Evolutionary conservation across 306 rosid genomes (phyloP).

Genomic region (Cucumis melo): DNA sequence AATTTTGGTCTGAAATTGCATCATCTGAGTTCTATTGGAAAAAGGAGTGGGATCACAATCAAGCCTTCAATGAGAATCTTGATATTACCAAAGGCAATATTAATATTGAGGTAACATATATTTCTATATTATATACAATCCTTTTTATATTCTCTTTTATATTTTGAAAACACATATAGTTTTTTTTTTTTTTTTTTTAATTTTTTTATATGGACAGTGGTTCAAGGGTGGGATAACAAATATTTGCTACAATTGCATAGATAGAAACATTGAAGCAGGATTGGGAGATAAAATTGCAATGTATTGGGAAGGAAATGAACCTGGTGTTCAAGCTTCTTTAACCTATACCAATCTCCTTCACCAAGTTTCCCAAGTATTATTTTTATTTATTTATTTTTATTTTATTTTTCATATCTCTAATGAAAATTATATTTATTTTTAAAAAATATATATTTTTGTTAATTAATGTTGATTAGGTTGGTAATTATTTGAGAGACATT

Average conservation of each 20-base stretch:
- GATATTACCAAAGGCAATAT: constrained; percentile 62
- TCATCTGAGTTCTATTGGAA: constrained; percentile 52
- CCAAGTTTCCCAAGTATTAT: constrained; percentile 62
- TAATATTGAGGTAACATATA: constrained; percentile 43
- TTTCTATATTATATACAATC: no score
- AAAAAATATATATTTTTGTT: no score
- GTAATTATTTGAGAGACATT: constrained; percentile 57
- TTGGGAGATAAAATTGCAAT: constrained; percentile 60
- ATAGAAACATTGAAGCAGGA: constrained; percentile 68
- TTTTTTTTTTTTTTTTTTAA: no score
- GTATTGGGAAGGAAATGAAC: constrained; percentile 85
- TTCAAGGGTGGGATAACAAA: constrained; percentile 91
- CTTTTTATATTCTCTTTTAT: no score
- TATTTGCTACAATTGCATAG: constrained; percentile 80
- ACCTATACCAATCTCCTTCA: constrained; percentile 67
- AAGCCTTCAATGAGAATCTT: constrained; percentile 41
- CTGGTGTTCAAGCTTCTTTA: constrained; percentile 40
- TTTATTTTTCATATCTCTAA: no score
- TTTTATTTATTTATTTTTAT: no score
- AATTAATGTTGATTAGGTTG: constrained; percentile 37
- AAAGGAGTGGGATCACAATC: constrained; percentile 34
- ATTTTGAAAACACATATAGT: no score
- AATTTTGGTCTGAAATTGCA: constrained; percentile 89
- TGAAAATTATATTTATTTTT: not conserved
- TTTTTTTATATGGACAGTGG: no score